Conservation (phyloP, 2,329 filamentous ascomycete genomes). For the Lachnellula arida region DNA sequence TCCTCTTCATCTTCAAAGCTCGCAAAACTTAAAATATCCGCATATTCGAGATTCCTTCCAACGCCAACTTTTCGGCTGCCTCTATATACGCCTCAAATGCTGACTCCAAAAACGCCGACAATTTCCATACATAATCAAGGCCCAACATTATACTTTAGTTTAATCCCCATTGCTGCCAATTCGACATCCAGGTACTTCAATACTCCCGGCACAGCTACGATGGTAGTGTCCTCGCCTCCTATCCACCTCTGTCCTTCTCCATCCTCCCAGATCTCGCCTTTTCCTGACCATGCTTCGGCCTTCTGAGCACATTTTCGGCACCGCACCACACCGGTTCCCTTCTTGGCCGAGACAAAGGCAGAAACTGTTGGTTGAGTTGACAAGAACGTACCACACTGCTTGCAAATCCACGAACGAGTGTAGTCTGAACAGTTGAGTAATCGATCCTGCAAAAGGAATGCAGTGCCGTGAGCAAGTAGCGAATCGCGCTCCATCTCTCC, state of each 20-base stretch:
- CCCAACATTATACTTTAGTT: conserved; percentile 83
- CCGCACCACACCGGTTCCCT: conserved; percentile 64
- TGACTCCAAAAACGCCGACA: background rate
- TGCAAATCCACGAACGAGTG: conserved; percentile 83
- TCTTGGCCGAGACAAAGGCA: conserved; percentile 59
- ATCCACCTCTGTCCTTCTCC: conserved; percentile 77
- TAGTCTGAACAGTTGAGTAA: conserved; percentile 98
- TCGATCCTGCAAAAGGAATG: conserved; percentile 90
- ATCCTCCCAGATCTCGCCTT: conserved; percentile 88
- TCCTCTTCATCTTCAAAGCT: background rate
- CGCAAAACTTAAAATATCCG: background rate
- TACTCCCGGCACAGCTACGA: conserved; percentile 89
- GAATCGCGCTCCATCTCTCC: conserved; percentile 99
- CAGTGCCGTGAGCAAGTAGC: conserved; percentile 88
- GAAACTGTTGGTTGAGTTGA: conserved; percentile 77
- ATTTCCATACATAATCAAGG: conserved; percentile 16
- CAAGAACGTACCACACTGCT: conserved; percentile 83
- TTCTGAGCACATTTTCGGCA: conserved; percentile 68
- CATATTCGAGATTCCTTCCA: background rate
- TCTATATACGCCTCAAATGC: background rate
- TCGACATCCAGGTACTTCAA: conserved; percentile 93
- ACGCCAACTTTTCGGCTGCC: background rate
- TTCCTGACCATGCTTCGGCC: conserved; percentile 37
- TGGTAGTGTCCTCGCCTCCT: conserved; percentile 84
- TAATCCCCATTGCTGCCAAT: conserved; percentile 91